A percentile compares a stretch with the other conserved stretches of the same genome.
phyloP scores from a whole-genome alignment of 2,329 filamentous ascomycete genomes.

The Akanthomyces muscarius region DNA sequence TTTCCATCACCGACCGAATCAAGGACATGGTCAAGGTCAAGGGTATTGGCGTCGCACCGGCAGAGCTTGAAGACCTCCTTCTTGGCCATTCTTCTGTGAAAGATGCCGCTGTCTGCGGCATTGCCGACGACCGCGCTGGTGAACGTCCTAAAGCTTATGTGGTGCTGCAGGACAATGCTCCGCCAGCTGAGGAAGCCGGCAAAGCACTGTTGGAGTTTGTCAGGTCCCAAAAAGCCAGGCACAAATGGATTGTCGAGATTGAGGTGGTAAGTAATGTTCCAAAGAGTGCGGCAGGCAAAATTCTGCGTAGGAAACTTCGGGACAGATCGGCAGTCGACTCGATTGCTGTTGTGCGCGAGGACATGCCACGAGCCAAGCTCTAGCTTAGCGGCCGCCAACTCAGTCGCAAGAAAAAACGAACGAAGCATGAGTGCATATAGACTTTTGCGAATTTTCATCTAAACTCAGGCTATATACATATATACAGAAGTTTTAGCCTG shows the following conservation, averaged over 20 bases:
- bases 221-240: constrained; percentile 48
- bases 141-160: constrained; percentile 57
- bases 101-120: constrained; percentile 53
- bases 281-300: constrained; percentile 60
- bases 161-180: constrained; percentile 30
- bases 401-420: too few species aligned
- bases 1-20: constrained; percentile 57
- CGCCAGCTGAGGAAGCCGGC: constrained; percentile 25
- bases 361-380: constrained; percentile 10
- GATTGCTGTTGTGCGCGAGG: constrained; percentile 14
- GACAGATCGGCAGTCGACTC: constrained; percentile 24
- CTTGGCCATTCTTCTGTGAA: constrained; percentile 53
- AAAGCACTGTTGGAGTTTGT: constrained; percentile 47
- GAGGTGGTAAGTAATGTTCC: constrained; percentile 52
- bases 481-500: not conserved
- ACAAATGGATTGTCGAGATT: constrained; percentile 52
- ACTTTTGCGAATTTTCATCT: too few species aligned
- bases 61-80: constrained; percentile 60
- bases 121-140: constrained; percentile 51
- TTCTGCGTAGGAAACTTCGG: constrained; percentile 51
- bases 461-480: not conserved
- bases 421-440: too few species aligned
- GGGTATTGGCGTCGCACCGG: constrained; percentile 58
- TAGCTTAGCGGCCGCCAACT: not conserved
- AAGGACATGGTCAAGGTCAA: constrained; percentile 69